Conservation (phyloP, 306 rosid species). For the Castanea sativa region DNA sequence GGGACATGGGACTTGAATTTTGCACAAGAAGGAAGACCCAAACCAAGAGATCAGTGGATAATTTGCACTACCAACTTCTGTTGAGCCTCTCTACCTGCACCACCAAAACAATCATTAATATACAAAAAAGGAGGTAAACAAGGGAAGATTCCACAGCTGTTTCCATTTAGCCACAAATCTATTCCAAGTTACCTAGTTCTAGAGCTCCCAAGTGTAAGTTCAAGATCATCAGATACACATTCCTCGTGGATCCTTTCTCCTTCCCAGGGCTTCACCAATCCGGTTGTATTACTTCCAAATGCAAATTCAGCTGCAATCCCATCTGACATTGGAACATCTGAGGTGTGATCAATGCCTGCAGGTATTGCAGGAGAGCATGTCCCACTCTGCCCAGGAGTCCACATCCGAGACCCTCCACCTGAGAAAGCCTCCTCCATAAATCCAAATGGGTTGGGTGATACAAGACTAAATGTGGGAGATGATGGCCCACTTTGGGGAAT, state of each 20-base stretch:
- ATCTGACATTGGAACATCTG: slow-evolving; percentile 59
- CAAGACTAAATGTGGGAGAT: slow-evolving; percentile 61
- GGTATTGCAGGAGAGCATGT: slow-evolving; percentile 54
- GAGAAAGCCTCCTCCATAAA: slow-evolving; percentile 43
- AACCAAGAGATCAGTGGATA: background rate
- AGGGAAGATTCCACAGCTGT: background rate
- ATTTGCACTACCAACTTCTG: slow-evolving; percentile 1
- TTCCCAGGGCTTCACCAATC: slow-evolving; percentile 66
- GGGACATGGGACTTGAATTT: slow-evolving; percentile 34
- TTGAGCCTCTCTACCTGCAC: slow-evolving; percentile 29
- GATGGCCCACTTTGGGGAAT: slow-evolving; percentile 59
- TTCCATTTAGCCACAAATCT: background rate
- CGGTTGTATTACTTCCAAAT: slow-evolving; percentile 43
- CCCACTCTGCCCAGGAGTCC: slow-evolving; percentile 67
- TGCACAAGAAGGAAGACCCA: slow-evolving; percentile 14
- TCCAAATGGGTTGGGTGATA: slow-evolving; percentile 47
- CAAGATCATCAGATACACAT: slow-evolving; percentile 61
- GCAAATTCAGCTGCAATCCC: slow-evolving; percentile 61
- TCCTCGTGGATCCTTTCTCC: slow-evolving; percentile 68
- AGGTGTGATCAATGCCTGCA: slow-evolving; percentile 35
- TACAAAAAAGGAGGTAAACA: background rate
- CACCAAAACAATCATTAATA: slow-evolving; percentile 11
- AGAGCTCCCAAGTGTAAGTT: slow-evolving; percentile 59
- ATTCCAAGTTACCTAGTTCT: slow-evolving; percentile 35
- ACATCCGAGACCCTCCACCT: slow-evolving; percentile 45